These are phyloP conservation scores for Chlorella ohadii DNA, from an alignment of 139 green algal species.

Conservation along the genomic window DNA sequence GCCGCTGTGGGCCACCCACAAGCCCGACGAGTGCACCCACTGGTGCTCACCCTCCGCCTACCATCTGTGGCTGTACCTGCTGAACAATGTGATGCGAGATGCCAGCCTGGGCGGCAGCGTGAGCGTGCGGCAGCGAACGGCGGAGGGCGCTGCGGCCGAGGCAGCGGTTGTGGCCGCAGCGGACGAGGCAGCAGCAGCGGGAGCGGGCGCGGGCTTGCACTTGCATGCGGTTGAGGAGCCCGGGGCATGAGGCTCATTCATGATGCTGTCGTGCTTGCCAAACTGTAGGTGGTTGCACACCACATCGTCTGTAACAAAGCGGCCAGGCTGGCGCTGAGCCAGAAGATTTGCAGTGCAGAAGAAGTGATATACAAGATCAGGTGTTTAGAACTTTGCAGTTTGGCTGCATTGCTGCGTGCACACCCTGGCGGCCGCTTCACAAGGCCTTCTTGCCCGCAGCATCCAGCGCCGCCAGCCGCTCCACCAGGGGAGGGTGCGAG, in stretches of 20 bases:
- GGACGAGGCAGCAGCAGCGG: not conserved
- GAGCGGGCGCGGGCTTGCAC: not conserved
- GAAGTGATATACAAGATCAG: too few relatives aligned
- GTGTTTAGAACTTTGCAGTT: too few relatives aligned
- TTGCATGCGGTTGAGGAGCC: too few relatives aligned
- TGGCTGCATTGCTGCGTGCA: too few relatives aligned
- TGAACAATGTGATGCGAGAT: conserved; percentile 1
- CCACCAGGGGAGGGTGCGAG: conserved; percentile 82
- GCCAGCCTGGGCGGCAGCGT: not conserved
- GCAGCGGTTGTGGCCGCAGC: not conserved
- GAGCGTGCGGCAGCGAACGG: too few relatives aligned
- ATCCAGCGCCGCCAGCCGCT: conserved; percentile 83
- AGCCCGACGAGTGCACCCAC: conserved; percentile 38
- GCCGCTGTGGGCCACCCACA: conserved; percentile 42
- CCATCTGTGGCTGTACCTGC: conserved; percentile 43
- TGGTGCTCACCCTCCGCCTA: conserved; percentile 41
- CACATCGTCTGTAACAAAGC: too few relatives aligned
- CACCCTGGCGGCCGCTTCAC: not conserved
- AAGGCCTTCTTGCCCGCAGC: conserved; percentile 46
- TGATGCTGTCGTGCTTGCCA: too few relatives aligned
- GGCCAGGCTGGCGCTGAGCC: too few relatives aligned
- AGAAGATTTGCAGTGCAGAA: too few relatives aligned
- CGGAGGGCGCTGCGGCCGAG: too few relatives aligned
- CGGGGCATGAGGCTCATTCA: too few relatives aligned
- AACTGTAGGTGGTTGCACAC: too few relatives aligned